Evolutionary conservation across 306 rosid genomes (phyloP), one percentile per base, ranked within the genome.

Genomic region (Trifolium subterraneum): DNA sequence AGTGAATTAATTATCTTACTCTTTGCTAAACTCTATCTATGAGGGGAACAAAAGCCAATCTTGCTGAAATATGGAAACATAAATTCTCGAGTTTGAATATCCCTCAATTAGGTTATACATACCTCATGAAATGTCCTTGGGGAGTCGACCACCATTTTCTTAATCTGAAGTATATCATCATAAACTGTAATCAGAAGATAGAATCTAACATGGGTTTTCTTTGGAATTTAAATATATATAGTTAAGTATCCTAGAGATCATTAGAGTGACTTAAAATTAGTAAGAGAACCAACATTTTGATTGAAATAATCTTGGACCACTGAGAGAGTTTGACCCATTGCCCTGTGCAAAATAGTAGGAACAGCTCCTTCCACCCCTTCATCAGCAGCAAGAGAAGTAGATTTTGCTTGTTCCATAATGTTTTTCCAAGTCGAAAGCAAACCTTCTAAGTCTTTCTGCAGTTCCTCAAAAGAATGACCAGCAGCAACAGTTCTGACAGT

Each of bases 291-390:
- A 76, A 94, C 99, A 87, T 70, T 90, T 79, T 87, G 86, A 72
- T 84, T 88, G 82, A 94, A 94, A 86, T 87, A 94, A 87, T 94
- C 99, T 87, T 92, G 99, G 72, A 94, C 99, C 74, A 94, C 96
- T 27, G 97, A 94, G 62, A 92, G 97, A 13, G 98, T 94, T 85
- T 94, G 99, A 67, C 95, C 95, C 99, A 90, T 94, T 68, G 97
- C 96, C 14, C 83, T 78, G 80, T 94, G 97, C 84, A 94, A 83
- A 82, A 94, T 83, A 59, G 85, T 84, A 35, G 99, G 99, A 82
- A 94, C 85, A 38, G 99, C 93, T 80, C 99, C 99, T 69, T 90
- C 95, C 38, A 92, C 87, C 45, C 99, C 97, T 90, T 94, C 99
- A 86, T 92, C 99, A 52, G 93, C 97, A 75, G 99, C 99, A 80